These are phyloP conservation scores for Suillus weaverae DNA, from an alignment of 768 basidiomycete species.

Conservation along the genomic window DNA sequence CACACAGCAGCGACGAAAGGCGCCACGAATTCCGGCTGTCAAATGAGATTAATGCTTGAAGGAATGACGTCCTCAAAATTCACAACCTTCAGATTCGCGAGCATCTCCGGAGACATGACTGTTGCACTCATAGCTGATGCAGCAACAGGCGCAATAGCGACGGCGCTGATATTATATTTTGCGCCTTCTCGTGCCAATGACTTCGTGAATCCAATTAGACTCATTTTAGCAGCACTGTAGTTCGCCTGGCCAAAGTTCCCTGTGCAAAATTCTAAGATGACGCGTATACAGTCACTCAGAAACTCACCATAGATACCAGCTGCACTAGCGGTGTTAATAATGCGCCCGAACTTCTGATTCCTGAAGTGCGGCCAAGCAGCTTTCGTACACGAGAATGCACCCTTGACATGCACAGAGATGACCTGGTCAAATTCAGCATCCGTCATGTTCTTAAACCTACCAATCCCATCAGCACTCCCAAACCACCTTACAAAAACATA, in stretches of 20 bases:
- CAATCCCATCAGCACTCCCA: conserved; percentile 3
- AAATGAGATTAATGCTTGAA: conserved; percentile 6
- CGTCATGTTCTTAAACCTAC: conserved; percentile 94
- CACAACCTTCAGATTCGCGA: conserved; percentile 75
- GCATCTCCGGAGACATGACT: conserved; percentile 91
- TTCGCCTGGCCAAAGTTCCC: conserved; percentile 97
- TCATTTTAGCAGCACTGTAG: conserved; percentile 98
- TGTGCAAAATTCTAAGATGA: conserved; percentile 24
- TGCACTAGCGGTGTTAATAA: conserved; percentile 93
- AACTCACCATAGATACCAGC: conserved; percentile 86
- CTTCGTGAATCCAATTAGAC: conserved; percentile 87
- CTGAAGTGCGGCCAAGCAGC: conserved; percentile 96
- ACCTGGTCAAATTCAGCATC: conserved; percentile 94
- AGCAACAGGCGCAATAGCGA: conserved; percentile 93
- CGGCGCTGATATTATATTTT: conserved; percentile 86
- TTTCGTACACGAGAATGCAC: conserved; percentile 88
- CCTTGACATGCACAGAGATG: conserved; percentile 89
- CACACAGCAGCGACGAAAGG: conserved; percentile 88
- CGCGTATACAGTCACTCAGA: not conserved
- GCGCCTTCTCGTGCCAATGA: conserved; percentile 90
- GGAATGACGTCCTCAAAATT: not conserved
- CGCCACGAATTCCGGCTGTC: conserved; percentile 82
- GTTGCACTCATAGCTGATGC: conserved; percentile 97
- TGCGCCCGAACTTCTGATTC: conserved; percentile 90
- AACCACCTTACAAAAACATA: not conserved